These are phyloP conservation scores for Panus rudis DNA, from an alignment of 768 basidiomycete species.

Conservation along the genomic window DNA sequence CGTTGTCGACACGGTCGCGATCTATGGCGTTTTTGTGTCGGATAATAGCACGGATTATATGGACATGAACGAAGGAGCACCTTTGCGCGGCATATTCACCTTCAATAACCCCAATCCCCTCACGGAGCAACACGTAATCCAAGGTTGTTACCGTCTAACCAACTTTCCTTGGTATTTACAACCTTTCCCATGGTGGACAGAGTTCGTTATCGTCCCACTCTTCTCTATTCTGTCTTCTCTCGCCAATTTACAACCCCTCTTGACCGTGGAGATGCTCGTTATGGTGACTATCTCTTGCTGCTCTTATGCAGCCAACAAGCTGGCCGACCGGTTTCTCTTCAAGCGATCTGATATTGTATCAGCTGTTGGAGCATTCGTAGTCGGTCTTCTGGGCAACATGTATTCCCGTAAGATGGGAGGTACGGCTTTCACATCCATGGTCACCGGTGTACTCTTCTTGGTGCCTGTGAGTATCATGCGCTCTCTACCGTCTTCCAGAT, in stretches of 20 bases:
- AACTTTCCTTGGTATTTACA: conserved; percentile 71
- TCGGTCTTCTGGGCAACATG: conserved; percentile 67
- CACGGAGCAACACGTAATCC: conserved; percentile 39
- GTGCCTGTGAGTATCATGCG: conserved; percentile 58
- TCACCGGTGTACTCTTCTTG: conserved; percentile 80
- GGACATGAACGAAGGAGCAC: conserved; percentile 29
- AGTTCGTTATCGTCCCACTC: conserved; percentile 64
- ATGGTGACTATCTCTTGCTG: conserved; percentile 81
- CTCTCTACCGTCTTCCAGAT: not conserved
- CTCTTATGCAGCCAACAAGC: conserved; percentile 69
- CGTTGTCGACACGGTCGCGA: conserved; percentile 38
- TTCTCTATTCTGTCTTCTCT: conserved; percentile 67
- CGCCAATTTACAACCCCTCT: conserved; percentile 67
- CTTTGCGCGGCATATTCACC: conserved; percentile 56
- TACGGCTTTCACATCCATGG: conserved; percentile 86
- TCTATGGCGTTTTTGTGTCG: conserved; percentile 60
- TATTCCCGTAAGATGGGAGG: conserved; percentile 77
- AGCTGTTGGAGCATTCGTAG: conserved; percentile 74
- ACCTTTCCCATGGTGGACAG: conserved; percentile 68
- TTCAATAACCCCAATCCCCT: conserved; percentile 50
- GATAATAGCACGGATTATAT: conserved; percentile 40
- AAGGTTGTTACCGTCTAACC: conserved; percentile 59
- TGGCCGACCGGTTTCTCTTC: conserved; percentile 77
- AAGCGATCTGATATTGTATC: conserved; percentile 77
- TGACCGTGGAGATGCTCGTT: conserved; percentile 61